Conservation (phyloP, 2,329 filamentous ascomycete species). For the Scedosporium minutisporum region DNA sequence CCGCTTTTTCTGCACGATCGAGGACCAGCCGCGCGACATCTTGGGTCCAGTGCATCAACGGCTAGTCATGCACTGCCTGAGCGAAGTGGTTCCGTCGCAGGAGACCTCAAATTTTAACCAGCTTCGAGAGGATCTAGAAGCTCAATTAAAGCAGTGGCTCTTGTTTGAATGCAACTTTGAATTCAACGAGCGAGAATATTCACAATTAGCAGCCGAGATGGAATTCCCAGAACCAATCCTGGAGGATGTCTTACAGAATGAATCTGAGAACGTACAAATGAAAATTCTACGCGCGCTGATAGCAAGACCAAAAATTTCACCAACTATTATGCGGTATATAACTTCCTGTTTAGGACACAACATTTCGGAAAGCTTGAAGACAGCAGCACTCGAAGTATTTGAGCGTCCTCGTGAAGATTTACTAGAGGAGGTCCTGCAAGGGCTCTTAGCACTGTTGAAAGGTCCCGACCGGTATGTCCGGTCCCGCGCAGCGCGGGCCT, state of each 20-base stretch:
- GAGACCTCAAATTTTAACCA: neutral
- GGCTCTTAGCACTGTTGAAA: neutral
- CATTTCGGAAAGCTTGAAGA: neutral
- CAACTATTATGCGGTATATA: no score
- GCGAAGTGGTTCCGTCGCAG: constrained; percentile 14
- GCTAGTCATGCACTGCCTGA: constrained; percentile 28
- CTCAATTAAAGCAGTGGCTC: constrained; percentile 12
- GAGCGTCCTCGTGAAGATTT: neutral
- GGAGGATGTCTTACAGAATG: no score
- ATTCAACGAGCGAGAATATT: no score
- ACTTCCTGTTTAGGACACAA: no score
- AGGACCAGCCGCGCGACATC: constrained; percentile 23
- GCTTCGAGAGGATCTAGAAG: constrained; percentile 11
- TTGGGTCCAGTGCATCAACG: constrained; percentile 26
- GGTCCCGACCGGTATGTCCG: neutral
- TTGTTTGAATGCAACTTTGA: constrained; percentile 12
- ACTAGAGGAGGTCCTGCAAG: neutral
- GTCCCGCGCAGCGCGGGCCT: no score
- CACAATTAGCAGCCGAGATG: neutral
- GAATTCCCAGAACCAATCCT: neutral
- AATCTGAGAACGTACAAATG: no score
- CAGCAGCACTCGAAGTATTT: neutral
- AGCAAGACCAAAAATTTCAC: no score
- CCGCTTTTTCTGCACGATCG: constrained; percentile 20
- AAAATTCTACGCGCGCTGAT: no score